Evolutionary conservation across 2,329 filamentous ascomycete species (phyloP), one percentile per base, ranked within the genome.

Genomic region (Zymoseptoria passerinii): DNA sequence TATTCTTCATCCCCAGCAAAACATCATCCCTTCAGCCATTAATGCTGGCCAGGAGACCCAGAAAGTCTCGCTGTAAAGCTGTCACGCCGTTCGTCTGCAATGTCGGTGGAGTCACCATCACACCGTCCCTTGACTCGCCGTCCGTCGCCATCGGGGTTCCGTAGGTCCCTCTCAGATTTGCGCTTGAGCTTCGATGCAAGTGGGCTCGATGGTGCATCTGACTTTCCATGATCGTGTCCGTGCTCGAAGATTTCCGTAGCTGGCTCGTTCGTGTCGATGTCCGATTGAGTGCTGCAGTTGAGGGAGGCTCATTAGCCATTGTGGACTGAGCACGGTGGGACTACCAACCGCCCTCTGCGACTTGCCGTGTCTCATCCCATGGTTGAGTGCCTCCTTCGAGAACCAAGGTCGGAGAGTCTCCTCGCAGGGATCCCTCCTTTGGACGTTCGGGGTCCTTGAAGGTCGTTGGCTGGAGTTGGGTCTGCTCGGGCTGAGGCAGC

Each of bases 331-430:
- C 13, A 16, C 35, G 35, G 13, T 44, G 35, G 13, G 35, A 44
- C 35, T 44, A 44, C 35, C 35, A 44, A 13, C n/a, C 4, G 13
- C 16, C 35, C 7, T 53, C 28, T 29, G 52, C 40, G 54, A 58
- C 53, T 44, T 55, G 35, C 49, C 57, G 53, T 27, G 19, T 28
- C 9, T 23, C 18, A 48, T 58, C 57, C 57, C 57, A 58, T 9
- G 29, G 48, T n/a, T 49, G 49, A 27, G 52, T 20, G 53, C 50
- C 35, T 55, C 53, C 9, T 52, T 23, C 29, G 35, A 28, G 55
- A 16, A 51, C 28, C 10, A 28, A 7, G 3, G 53, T 50, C 20
- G 49, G 48, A 28, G 27, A 28, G 44, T 28, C 40, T 48, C 48
- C n/a, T 49, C 50, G 19, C 27, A 23, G 13, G 8, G 40, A 57